These are phyloP conservation scores for Colletotrichum lindemuthianum DNA, from an alignment of 2,329 filamentous ascomycete genomes.

Conservation along the genomic window DNA sequence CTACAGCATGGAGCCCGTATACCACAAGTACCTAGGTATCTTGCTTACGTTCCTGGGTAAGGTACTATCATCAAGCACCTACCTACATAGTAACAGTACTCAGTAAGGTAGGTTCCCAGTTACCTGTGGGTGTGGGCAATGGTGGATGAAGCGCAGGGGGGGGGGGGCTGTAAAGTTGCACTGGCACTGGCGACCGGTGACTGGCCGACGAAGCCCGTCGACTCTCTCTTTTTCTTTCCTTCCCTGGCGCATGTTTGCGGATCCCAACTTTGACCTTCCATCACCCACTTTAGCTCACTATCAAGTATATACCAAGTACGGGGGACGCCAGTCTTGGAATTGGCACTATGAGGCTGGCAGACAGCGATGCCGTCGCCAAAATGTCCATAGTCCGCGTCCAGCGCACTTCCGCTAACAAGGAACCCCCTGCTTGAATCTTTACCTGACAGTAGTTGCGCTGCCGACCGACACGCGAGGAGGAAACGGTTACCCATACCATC, in stretches of 20 bases:
- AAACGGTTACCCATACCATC: background rate
- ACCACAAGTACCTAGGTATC: background rate
- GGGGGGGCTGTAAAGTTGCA: constrained; percentile 7
- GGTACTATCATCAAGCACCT: too few species aligned
- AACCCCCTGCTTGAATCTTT: constrained; percentile 1
- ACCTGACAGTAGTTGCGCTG: background rate
- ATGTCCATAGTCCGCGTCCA: constrained; percentile 4
- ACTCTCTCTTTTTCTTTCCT: constrained; percentile 13
- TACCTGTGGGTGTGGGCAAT: constrained; percentile 18
- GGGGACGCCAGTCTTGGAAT: background rate
- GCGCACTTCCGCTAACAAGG: background rate
- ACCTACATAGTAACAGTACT: too few species aligned
- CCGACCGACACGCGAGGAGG: constrained; percentile 15
- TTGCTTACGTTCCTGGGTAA: background rate
- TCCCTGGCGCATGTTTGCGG: constrained; percentile 4
- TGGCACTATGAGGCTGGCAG: background rate
- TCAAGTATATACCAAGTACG: too few species aligned
- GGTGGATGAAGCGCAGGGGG: constrained; percentile 17
- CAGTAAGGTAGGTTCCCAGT: background rate
- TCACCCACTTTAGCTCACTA: too few species aligned
- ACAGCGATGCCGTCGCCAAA: background rate
- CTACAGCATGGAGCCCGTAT: background rate
- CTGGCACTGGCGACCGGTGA: constrained; percentile 22
- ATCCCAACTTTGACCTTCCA: constrained; percentile 13
- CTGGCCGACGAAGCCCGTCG: constrained; percentile 18